Conservation (phyloP, 495 filamentous ascomycete genomes). For the Hypomontagnella monticulosa region DNA sequence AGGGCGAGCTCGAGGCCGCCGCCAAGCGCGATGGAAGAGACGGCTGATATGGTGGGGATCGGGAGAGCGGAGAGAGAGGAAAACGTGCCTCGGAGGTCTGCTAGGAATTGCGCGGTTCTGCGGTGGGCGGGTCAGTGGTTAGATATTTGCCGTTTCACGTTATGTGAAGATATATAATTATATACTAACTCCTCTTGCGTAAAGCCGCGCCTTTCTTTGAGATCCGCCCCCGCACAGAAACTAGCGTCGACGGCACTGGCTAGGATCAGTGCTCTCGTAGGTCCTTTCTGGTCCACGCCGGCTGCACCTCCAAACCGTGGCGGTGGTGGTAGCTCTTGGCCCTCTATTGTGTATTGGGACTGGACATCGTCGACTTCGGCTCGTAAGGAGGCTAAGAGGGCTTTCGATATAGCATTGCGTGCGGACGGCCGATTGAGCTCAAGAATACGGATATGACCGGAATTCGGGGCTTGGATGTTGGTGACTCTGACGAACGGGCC, state of each 20-base stretch:
- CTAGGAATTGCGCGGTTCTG: slow-evolving; percentile 80
- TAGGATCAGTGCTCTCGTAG: slow-evolving; percentile 80
- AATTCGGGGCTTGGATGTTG: slow-evolving; percentile 79
- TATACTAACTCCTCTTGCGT: slow-evolving; percentile 68
- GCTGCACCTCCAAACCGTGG: slow-evolving; percentile 52
- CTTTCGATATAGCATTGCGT: slow-evolving; percentile 87
- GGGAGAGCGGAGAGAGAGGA: slow-evolving; percentile 72
- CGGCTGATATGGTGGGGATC: slow-evolving; percentile 87
- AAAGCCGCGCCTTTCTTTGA: slow-evolving; percentile 86
- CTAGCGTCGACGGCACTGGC: slow-evolving; percentile 78
- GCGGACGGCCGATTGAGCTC: slow-evolving; percentile 84
- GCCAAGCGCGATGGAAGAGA: slow-evolving; percentile 83
- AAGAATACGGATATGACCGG: slow-evolving; percentile 86
- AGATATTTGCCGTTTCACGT: neutral
- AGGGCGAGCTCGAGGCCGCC: slow-evolving; percentile 93
- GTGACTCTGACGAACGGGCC: slow-evolving; percentile 71
- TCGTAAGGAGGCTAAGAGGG: slow-evolving; percentile 74
- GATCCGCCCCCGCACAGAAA: slow-evolving; percentile 94
- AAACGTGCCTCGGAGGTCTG: slow-evolving; percentile 76
- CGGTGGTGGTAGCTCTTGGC: slow-evolving; percentile 53
- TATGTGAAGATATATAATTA: neutral
- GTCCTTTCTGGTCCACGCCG: slow-evolving; percentile 53
- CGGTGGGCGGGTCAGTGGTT: slow-evolving; percentile 1
- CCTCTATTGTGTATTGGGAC: slow-evolving; percentile 67
- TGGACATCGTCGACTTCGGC: slow-evolving; percentile 75